Base-by-base conservation (phyloP, 306 rosid species). In the Quercus ilex region DNA sequence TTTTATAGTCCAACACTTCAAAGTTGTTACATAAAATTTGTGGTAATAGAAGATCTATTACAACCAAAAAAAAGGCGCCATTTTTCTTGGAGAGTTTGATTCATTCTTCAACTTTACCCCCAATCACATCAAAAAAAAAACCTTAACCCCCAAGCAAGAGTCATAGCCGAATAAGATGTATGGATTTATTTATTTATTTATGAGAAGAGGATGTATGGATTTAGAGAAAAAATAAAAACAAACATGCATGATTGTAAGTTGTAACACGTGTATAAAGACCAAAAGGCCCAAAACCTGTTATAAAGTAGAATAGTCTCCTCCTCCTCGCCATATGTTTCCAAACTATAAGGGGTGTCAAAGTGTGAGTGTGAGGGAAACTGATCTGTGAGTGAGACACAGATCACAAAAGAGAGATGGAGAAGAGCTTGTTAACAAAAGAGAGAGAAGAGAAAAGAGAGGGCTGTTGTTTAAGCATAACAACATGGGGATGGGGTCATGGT, bases 401-500 rank as follows among this genome's bases (percentile, higher is more conserved):
- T 26, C 20, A 18, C 52, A 8, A 25, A 17, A 19, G 35, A 33
- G 35, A 35, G 3, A 67, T 67, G 72, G 72, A 67, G 26, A 33
- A 67, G 25, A 67, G 52, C 6, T 67, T 67, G 72, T 35, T 67
- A 33, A 1, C n/a, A 12, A 67, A 19, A 35, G 52, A 67, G 51
- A 35, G 51, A 3, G 26, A 33, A 19, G 72, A 1, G 52, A 19
- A 67, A 5, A 35, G 15, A 4, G 72, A 67, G 25, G 51, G 26
- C 3, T 33, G 52, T 67, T 38, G 46, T 38, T 38, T 7, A 9
- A 17, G 72, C 26, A n/a, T 76, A 5, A 84, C 74, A 74, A 81
- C 86, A 88, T 83, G 87, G 91, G 4, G 46, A 38, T 38, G 46
- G 46, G 46, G 11, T 38, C 46, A 38, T 38, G 46, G 5, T 17